These are phyloP conservation scores for Canariomyces notabilis DNA, from an alignment of 2,329 filamentous ascomycete species.

Conservation along the genomic window DNA sequence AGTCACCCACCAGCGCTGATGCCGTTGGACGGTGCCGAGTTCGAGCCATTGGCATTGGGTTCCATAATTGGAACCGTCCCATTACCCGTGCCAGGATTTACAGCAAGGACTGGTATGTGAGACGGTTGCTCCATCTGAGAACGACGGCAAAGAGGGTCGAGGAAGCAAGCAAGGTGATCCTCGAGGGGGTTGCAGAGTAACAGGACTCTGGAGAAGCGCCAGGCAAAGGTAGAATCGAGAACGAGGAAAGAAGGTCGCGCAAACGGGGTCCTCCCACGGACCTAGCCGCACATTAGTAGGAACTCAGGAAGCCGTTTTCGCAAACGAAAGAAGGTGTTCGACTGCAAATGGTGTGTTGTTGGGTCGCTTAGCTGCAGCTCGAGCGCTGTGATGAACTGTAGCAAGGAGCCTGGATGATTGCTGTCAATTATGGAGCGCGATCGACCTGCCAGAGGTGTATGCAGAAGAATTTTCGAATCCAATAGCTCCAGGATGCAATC, in stretches of 20 bases:
- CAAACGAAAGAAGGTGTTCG: neutral
- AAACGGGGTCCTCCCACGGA: too few species aligned
- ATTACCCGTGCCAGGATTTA: neutral
- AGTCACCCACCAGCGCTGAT: conserved; percentile 30
- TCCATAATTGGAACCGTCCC: conserved; percentile 2
- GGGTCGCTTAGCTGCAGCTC: neutral
- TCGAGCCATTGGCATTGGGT: conserved; percentile 14
- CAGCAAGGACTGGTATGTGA: neutral
- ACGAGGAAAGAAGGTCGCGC: neutral
- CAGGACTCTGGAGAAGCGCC: neutral
- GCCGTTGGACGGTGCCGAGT: conserved; percentile 17
- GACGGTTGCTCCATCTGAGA: conserved; percentile 6
- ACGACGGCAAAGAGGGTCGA: neutral
- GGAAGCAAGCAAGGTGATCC: neutral
- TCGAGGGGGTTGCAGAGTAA: neutral
- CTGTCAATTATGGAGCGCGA: too few species aligned
- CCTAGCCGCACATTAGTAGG: too few species aligned
- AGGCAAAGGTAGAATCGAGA: neutral
- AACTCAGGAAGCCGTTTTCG: too few species aligned
- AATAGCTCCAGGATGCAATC: neutral
- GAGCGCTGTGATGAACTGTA: neutral
- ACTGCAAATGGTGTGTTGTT: neutral
- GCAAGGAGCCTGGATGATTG: too few species aligned
- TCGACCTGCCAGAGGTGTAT: too few species aligned
- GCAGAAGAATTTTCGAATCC: neutral